A percentile compares a stretch with the other conserved stretches of the same genome.
Conservation (phyloP, 768 basidiomycete genomes). For the Boletellus sp. region DNA sequence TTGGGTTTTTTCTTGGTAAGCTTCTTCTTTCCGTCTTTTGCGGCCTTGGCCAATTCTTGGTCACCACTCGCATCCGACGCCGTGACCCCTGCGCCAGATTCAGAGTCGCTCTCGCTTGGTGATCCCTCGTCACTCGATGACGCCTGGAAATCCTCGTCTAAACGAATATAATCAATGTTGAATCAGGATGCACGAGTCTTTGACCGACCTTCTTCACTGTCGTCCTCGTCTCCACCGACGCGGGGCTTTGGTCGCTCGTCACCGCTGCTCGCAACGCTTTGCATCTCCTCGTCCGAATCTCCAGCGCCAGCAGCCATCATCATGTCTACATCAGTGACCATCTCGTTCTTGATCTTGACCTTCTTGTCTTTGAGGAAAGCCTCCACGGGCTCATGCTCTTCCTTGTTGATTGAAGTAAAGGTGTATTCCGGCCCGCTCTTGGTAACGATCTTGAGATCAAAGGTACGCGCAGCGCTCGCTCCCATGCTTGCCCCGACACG, state of each 20-base stretch:
- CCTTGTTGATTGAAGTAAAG: conserved; percentile 93
- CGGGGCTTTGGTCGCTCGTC: conserved; percentile 54
- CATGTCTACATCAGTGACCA: conserved; percentile 82
- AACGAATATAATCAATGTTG: conserved; percentile 1
- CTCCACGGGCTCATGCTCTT: conserved; percentile 86
- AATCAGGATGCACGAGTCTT: not conserved
- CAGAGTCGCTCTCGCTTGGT: conserved; percentile 69
- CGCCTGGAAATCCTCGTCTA: conserved; percentile 90
- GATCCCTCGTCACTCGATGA: conserved; percentile 87
- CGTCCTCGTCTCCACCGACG: conserved; percentile 57
- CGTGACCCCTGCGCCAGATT: conserved; percentile 62
- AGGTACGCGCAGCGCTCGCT: conserved; percentile 82
- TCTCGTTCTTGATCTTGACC: conserved; percentile 92
- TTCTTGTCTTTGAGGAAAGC: conserved; percentile 87
- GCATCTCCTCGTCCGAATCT: conserved; percentile 80
- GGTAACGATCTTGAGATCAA: conserved; percentile 87
- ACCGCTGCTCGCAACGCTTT: conserved; percentile 72
- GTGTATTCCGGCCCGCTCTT: conserved; percentile 82
- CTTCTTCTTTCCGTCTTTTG: conserved; percentile 36
- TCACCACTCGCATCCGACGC: conserved; percentile 86
- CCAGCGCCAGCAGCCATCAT: conserved; percentile 61
- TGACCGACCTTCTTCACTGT: conserved; percentile 64
- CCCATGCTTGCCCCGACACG: conserved; percentile 86
- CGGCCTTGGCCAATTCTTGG: conserved; percentile 49
- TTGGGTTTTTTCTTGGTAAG: conserved; percentile 43